These are phyloP conservation scores for Rhodotorula sp. DNA, from an alignment of 1,284 basidiomycete species.

Conservation along the genomic window DNA sequence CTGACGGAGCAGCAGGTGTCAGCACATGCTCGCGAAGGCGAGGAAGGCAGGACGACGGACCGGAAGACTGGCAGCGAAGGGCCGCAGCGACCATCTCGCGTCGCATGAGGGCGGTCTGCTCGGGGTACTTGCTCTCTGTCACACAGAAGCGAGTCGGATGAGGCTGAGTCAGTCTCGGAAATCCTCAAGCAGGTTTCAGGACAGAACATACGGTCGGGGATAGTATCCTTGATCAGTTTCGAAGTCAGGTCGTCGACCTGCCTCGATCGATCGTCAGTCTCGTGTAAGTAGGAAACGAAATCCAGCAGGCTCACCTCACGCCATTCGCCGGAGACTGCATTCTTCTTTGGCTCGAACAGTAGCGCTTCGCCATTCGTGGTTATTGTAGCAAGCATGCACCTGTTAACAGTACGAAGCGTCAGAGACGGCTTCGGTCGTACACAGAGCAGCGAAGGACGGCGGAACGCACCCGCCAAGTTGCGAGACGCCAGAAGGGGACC, in stretches of 20 bases:
- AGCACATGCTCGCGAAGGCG: neutral
- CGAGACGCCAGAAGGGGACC: conserved; percentile 30
- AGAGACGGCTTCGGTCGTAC: no score
- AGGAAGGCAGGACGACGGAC: neutral
- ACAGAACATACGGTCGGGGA: neutral
- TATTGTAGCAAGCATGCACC: conserved; percentile 28
- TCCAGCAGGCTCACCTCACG: conserved; percentile 9
- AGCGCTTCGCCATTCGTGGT: conserved; percentile 28
- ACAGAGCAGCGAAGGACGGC: neutral
- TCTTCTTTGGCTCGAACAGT: conserved; percentile 28
- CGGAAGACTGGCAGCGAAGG: conserved; percentile 7
- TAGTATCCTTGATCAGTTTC: neutral
- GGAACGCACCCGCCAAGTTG: conserved; percentile 22
- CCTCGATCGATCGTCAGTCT: neutral
- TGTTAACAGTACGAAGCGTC: neutral
- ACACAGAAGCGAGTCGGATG: no score
- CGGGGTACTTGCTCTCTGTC: neutral
- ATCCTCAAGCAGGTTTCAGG: no score
- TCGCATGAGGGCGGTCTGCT: conserved; percentile 5
- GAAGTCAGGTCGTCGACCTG: conserved; percentile 8
- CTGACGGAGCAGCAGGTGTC: neutral
- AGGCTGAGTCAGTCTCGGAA: neutral
- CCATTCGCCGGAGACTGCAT: conserved; percentile 29
- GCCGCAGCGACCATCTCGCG: conserved; percentile 6
- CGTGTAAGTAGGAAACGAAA: neutral